Conservation (phyloP, 2,329 filamentous ascomycete genomes). For the Teratosphaeria nubilosa region DNA sequence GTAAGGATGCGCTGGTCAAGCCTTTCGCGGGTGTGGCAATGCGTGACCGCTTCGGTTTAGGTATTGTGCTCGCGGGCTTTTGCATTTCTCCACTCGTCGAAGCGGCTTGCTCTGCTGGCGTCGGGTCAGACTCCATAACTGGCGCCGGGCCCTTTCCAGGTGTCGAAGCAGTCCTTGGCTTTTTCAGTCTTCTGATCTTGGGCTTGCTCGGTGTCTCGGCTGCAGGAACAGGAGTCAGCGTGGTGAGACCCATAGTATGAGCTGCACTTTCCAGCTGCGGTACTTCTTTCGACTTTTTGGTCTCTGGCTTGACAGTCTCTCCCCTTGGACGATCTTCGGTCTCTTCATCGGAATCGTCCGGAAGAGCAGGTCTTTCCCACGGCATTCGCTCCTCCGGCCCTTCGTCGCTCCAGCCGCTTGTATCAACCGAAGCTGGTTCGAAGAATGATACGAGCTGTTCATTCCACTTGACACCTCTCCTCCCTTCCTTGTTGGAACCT, state of each 20-base stretch:
- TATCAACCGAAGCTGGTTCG: conserved; percentile 19
- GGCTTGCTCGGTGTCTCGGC: conserved; percentile 23
- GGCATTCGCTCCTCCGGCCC: conserved; percentile 4
- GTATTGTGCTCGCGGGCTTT: background rate
- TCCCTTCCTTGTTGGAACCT: conserved; percentile 13
- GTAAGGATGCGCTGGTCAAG: conserved; percentile 4
- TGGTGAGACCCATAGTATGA: background rate
- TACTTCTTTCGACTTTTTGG: background rate
- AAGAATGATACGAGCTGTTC: conserved; percentile 37
- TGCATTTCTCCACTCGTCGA: background rate
- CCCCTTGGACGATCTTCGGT: background rate
- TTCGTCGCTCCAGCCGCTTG: conserved; percentile 15
- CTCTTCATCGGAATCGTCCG: conserved; percentile 3
- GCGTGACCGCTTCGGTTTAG: conserved; percentile 13
- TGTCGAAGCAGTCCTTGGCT: conserved; percentile 14
- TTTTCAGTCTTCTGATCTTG: conserved; percentile 16
- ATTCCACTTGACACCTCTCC: conserved; percentile 34
- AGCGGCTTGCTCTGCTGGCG: conserved; percentile 1
- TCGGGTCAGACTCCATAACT: conserved; percentile 1
- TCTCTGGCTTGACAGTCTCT: background rate
- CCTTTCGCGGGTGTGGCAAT: conserved; percentile 27
- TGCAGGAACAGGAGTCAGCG: conserved; percentile 9
- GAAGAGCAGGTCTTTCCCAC: conserved; percentile 5
- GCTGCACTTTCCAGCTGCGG: background rate
- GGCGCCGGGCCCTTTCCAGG: conserved; percentile 6